Percentiles rank a stretch among this genome's conserved stretches.
Evolutionary conservation across 1,139 yeast genomes (phyloP).

Genomic region (Taphrina flavorubra): DNA sequence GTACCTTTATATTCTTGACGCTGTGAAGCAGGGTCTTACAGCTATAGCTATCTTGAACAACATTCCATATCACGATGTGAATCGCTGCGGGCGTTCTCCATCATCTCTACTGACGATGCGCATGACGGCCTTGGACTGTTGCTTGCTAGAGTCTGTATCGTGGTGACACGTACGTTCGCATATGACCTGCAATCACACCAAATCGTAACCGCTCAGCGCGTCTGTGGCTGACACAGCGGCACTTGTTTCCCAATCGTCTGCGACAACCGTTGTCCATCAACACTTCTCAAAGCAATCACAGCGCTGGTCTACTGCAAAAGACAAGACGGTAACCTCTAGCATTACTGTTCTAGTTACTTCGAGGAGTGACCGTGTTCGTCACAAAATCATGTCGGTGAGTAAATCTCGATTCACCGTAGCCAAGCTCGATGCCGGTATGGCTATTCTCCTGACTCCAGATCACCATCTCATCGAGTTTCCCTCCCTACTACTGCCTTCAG

Average conservation of each 20-base stretch:
- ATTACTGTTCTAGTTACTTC: too few relatives aligned
- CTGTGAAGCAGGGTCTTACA: too few relatives aligned
- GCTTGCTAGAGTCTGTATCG: background rate
- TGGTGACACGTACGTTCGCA: too few relatives aligned
- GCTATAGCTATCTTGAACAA: too few relatives aligned
- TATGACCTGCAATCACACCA: too few relatives aligned
- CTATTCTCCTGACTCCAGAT: conserved; percentile 84
- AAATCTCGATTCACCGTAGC: conserved; percentile 72
- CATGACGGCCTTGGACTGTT: background rate
- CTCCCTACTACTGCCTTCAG: conserved; percentile 85
- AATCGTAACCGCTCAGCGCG: background rate
- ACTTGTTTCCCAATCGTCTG: background rate
- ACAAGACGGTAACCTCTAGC: too few relatives aligned
- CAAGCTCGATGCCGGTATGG: conserved; percentile 91
- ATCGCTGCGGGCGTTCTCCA: too few relatives aligned
- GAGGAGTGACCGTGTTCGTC: too few relatives aligned
- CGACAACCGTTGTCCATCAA: background rate
- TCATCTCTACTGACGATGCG: background rate
- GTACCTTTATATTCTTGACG: too few relatives aligned
- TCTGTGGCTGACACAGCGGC: background rate
- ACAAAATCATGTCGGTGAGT: conserved; percentile 20
- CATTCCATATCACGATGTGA: too few relatives aligned
- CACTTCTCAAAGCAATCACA: background rate
- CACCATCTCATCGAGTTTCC: conserved; percentile 97
- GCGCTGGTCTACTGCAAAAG: background rate